phyloP scores from a whole-genome alignment of 2,329 filamentous ascomycete genomes.

The Beauveria australis region DNA sequence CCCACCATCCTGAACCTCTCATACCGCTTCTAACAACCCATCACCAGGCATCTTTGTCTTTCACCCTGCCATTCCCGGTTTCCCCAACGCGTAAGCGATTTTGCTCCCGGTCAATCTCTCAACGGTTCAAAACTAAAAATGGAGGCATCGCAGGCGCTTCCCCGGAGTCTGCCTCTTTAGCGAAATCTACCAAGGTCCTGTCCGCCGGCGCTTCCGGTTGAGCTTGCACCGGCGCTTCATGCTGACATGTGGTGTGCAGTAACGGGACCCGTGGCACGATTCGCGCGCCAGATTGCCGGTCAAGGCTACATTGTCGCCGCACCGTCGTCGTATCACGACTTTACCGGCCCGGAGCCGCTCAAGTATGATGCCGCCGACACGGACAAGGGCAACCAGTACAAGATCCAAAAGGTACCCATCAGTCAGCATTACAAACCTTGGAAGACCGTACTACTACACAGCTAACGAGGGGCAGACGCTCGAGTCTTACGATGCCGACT shows the following conservation, averaged over 20 bases:
- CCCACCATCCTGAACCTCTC: background rate
- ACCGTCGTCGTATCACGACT: constrained; percentile 88
- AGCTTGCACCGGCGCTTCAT: too few species aligned
- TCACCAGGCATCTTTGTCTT: constrained; percentile 75
- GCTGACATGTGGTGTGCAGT: constrained; percentile 40
- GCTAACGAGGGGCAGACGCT: constrained; percentile 48
- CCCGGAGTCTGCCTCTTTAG: constrained; percentile 84
- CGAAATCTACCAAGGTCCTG: constrained; percentile 85
- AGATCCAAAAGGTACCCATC: constrained; percentile 60
- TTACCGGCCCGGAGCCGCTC: constrained; percentile 74
- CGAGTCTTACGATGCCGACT: constrained; percentile 77
- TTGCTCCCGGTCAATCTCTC: too few species aligned
- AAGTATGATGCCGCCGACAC: constrained; percentile 84
- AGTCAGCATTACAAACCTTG: background rate
- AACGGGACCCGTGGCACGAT: constrained; percentile 80
- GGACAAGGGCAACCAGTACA: constrained; percentile 79
- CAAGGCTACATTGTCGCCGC: constrained; percentile 92
- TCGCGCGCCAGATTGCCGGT: constrained; percentile 83
- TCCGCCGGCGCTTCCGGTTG: constrained; percentile 13
- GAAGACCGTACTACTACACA: background rate
- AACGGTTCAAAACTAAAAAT: background rate
- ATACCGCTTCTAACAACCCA: background rate
- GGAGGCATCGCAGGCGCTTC: constrained; percentile 45
- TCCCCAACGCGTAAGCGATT: constrained; percentile 64
- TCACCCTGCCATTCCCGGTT: constrained; percentile 75